Percentiles rank a stretch among this genome's conserved stretches.
Conservation (phyloP, 352 stramenopile genomes). For the Globisporangium sylvaticum region DNA sequence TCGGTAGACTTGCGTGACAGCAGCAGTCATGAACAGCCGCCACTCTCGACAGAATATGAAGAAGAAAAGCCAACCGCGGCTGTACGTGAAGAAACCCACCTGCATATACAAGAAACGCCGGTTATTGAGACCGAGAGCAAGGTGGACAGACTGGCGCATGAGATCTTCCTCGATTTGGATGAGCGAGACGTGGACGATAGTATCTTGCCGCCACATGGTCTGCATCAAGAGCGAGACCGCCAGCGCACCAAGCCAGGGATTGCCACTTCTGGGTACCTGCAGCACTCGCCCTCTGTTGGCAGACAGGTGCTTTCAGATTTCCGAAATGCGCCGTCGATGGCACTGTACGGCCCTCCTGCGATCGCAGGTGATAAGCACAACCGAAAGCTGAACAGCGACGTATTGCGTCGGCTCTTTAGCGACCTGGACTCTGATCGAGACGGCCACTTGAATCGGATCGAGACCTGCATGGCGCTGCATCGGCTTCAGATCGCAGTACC, state of each 20-base stretch:
- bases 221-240: not conserved
- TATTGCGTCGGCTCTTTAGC: constrained; percentile 75
- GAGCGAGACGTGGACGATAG: not conserved
- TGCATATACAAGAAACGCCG: not conserved
- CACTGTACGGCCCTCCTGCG: constrained; percentile 49
- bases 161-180: constrained; percentile 1
- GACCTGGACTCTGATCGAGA: constrained; percentile 69
- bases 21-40: not conserved
- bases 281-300: constrained; percentile 41
- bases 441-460: constrained; percentile 64
- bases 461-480: constrained; percentile 70
- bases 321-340: constrained; percentile 54
- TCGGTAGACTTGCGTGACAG: not conserved
- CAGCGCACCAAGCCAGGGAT: constrained; percentile 1
- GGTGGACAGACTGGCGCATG: not conserved
- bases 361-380: not conserved
- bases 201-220: not conserved
- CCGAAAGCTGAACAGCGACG: constrained; percentile 35
- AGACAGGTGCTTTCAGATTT: constrained; percentile 69
- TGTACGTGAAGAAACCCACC: not conserved
- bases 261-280: not conserved
- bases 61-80: not conserved
- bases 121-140: not conserved
- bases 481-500: constrained; percentile 60
- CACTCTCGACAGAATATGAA: not conserved